Evolutionary conservation across 352 stramenopile genomes (phyloP).

Genomic region (Thraustochytrium striatum): DNA sequence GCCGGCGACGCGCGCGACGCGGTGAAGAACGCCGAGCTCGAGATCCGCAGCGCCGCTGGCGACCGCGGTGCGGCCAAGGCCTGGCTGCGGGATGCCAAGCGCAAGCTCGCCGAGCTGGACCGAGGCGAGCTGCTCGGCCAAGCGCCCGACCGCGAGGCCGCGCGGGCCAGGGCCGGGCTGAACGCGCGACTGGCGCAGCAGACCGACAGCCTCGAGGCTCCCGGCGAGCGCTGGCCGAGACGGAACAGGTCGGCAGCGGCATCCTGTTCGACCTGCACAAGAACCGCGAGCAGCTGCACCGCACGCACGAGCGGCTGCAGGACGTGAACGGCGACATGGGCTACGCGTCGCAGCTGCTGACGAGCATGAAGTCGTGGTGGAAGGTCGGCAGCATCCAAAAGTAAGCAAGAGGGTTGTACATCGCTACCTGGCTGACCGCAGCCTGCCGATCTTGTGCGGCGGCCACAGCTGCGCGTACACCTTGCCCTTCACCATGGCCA

Average conservation of each 20-base stretch:
- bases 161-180: no score
- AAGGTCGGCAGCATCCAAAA: conserved; percentile 26
- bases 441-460: background rate
- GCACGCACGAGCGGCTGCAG: background rate
- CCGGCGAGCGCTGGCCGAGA: background rate
- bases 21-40: no score
- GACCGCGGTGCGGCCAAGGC: no score
- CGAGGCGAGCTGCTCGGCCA: no score
- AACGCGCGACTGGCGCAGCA: background rate
- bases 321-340: conserved; percentile 11
- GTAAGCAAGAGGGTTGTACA: background rate
- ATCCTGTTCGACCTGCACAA: conserved; percentile 9
- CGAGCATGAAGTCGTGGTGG: conserved; percentile 45
- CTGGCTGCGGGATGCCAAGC: no score
- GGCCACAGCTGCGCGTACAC: conserved; percentile 77
- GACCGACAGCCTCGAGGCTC: background rate
- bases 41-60: no score
- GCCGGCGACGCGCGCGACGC: no score
- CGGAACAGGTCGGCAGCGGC: background rate
- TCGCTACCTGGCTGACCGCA: background rate
- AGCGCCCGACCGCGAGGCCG: no score
- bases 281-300: conserved; percentile 2
- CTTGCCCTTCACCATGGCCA: conserved; percentile 77
- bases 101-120: no score
- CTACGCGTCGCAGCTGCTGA: conserved; percentile 21